These are phyloP conservation scores for Populus simonii DNA, from an alignment of 345 rosid species.

Conservation along the genomic window DNA sequence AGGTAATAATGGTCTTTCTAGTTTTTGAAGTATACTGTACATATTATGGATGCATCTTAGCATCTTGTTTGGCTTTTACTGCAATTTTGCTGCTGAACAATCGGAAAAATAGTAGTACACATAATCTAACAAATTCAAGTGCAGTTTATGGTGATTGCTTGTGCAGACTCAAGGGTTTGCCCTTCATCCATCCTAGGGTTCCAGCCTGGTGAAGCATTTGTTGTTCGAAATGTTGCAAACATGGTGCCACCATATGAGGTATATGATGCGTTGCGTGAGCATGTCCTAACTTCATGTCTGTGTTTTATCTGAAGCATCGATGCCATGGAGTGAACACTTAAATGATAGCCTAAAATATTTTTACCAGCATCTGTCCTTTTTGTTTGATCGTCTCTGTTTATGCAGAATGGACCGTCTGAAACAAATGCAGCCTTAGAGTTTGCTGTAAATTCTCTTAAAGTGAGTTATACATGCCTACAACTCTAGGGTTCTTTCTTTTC, in stretches of 20 bases:
- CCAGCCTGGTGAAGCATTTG: conserved; percentile 97
- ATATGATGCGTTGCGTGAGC: conserved; percentile 5
- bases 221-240: conserved; percentile 85
- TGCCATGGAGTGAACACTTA: neutral
- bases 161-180: conserved; percentile 98
- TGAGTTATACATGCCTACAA: conserved; percentile 31
- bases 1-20: conserved; percentile 40
- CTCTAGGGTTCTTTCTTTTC: neutral
- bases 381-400: conserved; percentile 19
- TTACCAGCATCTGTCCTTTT: neutral
- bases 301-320: neutral
- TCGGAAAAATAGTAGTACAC: neutral
- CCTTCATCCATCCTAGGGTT: conserved; percentile 86
- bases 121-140: conserved; percentile 32
- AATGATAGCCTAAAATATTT: neutral
- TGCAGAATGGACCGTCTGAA: conserved; percentile 86
- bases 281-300: neutral
- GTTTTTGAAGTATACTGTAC: neutral
- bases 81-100: conserved; percentile 4
- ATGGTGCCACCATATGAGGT: conserved; percentile 89
- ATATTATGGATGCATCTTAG: neutral
- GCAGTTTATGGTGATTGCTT: conserved; percentile 96
- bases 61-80: neutral
- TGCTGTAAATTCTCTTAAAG: conserved; percentile 76
- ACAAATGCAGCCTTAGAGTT: conserved; percentile 94